These are phyloP conservation scores for Cytospora leucostoma DNA, from an alignment of 2,329 filamentous ascomycete genomes.

Conservation along the genomic window DNA sequence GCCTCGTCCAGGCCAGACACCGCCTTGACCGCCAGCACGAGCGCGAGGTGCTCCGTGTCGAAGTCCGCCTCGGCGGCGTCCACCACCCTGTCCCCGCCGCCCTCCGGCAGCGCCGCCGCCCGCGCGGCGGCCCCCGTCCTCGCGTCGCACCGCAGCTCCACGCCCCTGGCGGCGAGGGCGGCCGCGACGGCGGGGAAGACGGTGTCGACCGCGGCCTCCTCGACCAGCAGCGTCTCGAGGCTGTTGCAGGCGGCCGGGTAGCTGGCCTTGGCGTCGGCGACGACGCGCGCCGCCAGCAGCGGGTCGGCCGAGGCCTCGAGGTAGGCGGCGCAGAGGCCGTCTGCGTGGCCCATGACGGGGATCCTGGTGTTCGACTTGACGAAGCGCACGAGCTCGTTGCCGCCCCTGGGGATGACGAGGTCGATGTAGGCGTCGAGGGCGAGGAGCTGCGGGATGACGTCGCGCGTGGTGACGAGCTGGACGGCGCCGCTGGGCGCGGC, in stretches of 20 bases:
- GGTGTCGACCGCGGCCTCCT: constrained; percentile 67
- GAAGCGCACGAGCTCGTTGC: constrained; percentile 85
- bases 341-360: constrained; percentile 92
- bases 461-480: constrained; percentile 90
- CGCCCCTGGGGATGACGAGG: constrained; percentile 89
- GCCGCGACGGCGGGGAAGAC: constrained; percentile 72
- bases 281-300: constrained; percentile 69
- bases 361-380: constrained; percentile 92
- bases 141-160: constrained; percentile 78
- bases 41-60: constrained; percentile 84
- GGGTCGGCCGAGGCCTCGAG: constrained; percentile 76
- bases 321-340: constrained; percentile 88
- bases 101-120: constrained; percentile 45
- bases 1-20: constrained; percentile 70
- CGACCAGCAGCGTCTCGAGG: constrained; percentile 86
- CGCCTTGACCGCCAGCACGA: constrained; percentile 81
- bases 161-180: constrained; percentile 74
- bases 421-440: constrained; percentile 86
- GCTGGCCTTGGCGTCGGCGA: constrained; percentile 89
- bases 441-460: constrained; percentile 86
- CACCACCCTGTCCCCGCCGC: constrained; percentile 53
- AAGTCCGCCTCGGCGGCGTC: constrained; percentile 73
- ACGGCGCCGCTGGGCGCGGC: constrained; percentile 89
- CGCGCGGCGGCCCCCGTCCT: constrained; percentile 64
- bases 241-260: constrained; percentile 97